Evolutionary conservation across 2,329 filamentous ascomycete genomes (phyloP).

Genomic region (Mycosphaerella sp.): DNA sequence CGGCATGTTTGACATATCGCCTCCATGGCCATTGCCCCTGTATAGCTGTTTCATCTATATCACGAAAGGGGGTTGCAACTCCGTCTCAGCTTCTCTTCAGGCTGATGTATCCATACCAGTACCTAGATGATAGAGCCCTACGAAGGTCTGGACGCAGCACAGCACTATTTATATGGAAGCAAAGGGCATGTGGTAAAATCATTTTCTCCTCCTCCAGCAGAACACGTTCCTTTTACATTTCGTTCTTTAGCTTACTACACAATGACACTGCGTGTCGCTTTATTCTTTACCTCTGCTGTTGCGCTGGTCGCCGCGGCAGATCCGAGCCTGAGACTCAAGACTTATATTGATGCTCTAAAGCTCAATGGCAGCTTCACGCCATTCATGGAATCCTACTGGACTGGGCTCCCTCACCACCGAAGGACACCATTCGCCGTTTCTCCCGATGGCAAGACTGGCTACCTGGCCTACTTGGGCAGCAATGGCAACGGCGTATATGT

Average conservation of each 20-base stretch:
- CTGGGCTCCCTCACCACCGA: slow-evolving; percentile 54
- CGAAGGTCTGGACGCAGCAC: neutral
- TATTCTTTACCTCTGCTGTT: slow-evolving; percentile 24
- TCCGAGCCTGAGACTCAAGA: slow-evolving; percentile 40
- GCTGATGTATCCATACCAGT: neutral
- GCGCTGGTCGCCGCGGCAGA: slow-evolving; percentile 32
- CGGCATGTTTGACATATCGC: neutral
- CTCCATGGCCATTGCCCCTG: neutral
- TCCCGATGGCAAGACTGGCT: slow-evolving; percentile 53
- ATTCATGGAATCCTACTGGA: slow-evolving; percentile 56
- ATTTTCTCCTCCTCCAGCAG: neutral
- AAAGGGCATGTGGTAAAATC: neutral
- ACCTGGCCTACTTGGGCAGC: slow-evolving; percentile 54
- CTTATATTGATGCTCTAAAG: slow-evolving; percentile 39
- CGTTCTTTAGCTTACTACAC: slow-evolving; percentile 1
- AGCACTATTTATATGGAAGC: neutral
- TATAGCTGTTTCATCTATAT: slow-evolving; percentile 7
- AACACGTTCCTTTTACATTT: slow-evolving; percentile 8
- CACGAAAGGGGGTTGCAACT: neutral
- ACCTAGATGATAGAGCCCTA: neutral
- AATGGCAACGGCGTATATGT: slow-evolving; percentile 52
- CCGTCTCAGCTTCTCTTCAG: neutral
- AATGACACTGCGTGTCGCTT: slow-evolving; percentile 16
- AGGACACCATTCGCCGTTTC: slow-evolving; percentile 58
- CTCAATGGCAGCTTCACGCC: slow-evolving; percentile 51